A percentile compares a stretch with the other conserved stretches of the same genome.
Conservation (phyloP, 257 asterid genomes). For the Paulownia fortunei region DNA sequence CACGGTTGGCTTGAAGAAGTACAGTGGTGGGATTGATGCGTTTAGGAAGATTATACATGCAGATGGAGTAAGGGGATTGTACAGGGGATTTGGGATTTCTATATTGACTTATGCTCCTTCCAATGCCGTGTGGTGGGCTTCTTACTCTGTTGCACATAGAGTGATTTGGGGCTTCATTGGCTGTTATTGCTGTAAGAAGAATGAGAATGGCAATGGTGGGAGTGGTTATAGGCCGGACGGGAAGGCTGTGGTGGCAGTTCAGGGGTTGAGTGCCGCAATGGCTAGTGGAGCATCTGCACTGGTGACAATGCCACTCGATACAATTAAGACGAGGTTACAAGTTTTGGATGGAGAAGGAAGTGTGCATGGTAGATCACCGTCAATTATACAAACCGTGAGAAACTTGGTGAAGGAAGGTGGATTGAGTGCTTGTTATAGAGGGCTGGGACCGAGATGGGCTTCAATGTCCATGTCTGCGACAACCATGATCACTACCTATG, state of each 20-base stretch:
- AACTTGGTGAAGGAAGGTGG: constrained; percentile 91
- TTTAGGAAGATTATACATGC: constrained; percentile 67
- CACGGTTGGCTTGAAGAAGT: constrained; percentile 59
- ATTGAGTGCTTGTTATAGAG: constrained; percentile 90
- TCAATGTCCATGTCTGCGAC: constrained; percentile 97
- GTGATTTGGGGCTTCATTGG: constrained; percentile 70
- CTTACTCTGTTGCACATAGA: constrained; percentile 81
- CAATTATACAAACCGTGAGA: constrained; percentile 66
- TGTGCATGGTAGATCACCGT: constrained; percentile 45
- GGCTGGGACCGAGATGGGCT: constrained; percentile 97
- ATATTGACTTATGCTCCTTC: constrained; percentile 96
- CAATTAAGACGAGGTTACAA: constrained; percentile 90
- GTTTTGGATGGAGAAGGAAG: constrained; percentile 78
- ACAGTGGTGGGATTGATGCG: constrained; percentile 87
- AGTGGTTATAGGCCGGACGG: constrained; percentile 73
- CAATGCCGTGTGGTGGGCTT: constrained; percentile 99
- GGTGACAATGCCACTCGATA: constrained; percentile 96
- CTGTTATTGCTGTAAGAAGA: constrained; percentile 64
- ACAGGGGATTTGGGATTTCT: constrained; percentile 95
- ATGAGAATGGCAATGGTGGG: constrained; percentile 44
- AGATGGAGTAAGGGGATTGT: constrained; percentile 84
- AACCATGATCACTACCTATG: constrained; percentile 96
- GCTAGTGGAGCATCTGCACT: constrained; percentile 94
- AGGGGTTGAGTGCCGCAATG: constrained; percentile 90
- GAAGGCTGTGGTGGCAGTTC: constrained; percentile 72